phyloP scores from a whole-genome alignment of 2,329 filamentous ascomycete species.

The Boeremia lycopersici region DNA sequence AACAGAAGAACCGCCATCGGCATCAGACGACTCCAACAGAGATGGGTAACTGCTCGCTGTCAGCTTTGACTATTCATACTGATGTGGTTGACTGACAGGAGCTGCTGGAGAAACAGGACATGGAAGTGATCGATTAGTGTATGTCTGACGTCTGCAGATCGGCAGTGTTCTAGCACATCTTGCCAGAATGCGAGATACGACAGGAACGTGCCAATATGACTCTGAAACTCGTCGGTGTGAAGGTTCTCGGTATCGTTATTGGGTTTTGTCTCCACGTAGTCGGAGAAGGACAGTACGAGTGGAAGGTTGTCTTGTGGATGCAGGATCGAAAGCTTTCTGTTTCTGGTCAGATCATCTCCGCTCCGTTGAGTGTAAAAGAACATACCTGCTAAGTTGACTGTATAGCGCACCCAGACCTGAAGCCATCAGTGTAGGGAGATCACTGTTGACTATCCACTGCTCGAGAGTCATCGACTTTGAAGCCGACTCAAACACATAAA shows the following conservation, averaged over 20 bases:
- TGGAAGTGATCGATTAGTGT: constrained; percentile 96
- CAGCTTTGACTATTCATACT: constrained; percentile 11
- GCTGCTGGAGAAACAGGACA: constrained; percentile 91
- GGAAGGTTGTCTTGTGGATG: constrained; percentile 77
- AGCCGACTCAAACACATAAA: constrained; percentile 95
- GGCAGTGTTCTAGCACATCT: constrained; percentile 94
- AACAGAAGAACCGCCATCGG: constrained; percentile 94
- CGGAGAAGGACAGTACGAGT: constrained; percentile 84
- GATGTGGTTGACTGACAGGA: constrained; percentile 67
- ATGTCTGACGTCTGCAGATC: constrained; percentile 87
- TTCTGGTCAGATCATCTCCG: constrained; percentile 16
- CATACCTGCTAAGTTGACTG: constrained; percentile 68
- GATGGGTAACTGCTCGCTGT: constrained; percentile 77
- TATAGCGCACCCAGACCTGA: constrained; percentile 85
- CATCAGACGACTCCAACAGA: constrained; percentile 92
- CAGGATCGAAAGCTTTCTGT: constrained; percentile 79
- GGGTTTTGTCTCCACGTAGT: constrained; percentile 77
- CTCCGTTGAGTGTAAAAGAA: background rate
- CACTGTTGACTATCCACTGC: constrained; percentile 96
- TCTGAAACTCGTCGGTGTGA: constrained; percentile 75
- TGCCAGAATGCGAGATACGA: constrained; percentile 98
- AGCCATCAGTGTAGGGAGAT: constrained; percentile 95
- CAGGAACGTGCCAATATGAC: constrained; percentile 90
- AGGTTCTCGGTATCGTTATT: constrained; percentile 72
- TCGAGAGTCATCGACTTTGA: constrained; percentile 82